These are phyloP conservation scores for Yamadazyma diospyri DNA, from an alignment of 1,139 yeast species.

Conservation along the genomic window DNA sequence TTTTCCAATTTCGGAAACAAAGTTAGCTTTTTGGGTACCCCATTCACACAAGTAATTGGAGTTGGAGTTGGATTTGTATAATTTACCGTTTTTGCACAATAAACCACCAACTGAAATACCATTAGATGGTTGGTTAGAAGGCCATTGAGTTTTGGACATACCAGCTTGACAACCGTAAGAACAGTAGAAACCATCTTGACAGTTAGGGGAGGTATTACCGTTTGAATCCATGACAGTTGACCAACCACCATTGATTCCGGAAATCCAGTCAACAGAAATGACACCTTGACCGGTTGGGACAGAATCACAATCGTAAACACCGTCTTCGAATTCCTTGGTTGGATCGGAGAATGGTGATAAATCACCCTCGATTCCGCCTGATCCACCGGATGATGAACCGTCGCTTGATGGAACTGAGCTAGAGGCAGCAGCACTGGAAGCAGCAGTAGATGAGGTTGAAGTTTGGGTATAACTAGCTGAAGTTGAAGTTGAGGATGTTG, in stretches of 20 bases:
- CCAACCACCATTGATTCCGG: constrained; percentile 75
- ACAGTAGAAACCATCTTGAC: constrained; percentile 89
- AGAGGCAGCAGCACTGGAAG: constrained; percentile 17
- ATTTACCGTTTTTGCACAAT: constrained; percentile 70
- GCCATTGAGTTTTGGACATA: constrained; percentile 98
- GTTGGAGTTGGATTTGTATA: constrained; percentile 71
- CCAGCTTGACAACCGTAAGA: constrained; percentile 96
- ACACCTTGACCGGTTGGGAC: constrained; percentile 96
- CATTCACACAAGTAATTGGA: constrained; percentile 72
- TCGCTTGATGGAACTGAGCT: constrained; percentile 12
- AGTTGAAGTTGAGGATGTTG: constrained; percentile 8
- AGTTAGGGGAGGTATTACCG: constrained; percentile 60
- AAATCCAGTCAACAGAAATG: constrained; percentile 73
- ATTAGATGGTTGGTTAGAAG: constrained; percentile 72
- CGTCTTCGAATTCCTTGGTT: constrained; percentile 67
- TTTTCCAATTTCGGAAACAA: constrained; percentile 59
- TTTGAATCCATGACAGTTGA: constrained; percentile 67
- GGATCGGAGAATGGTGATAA: constrained; percentile 53
- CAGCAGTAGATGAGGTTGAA: constrained; percentile 6
- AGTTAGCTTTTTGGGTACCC: constrained; percentile 71
- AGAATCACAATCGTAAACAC: constrained; percentile 65
- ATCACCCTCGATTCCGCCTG: constrained; percentile 51
- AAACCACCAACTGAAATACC: constrained; percentile 94
- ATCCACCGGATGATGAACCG: constrained; percentile 15
- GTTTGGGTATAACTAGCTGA: constrained; percentile 10